These are phyloP conservation scores for Theileria parva DNA, from an alignment of 169 alveolate species.

Conservation along the genomic window DNA sequence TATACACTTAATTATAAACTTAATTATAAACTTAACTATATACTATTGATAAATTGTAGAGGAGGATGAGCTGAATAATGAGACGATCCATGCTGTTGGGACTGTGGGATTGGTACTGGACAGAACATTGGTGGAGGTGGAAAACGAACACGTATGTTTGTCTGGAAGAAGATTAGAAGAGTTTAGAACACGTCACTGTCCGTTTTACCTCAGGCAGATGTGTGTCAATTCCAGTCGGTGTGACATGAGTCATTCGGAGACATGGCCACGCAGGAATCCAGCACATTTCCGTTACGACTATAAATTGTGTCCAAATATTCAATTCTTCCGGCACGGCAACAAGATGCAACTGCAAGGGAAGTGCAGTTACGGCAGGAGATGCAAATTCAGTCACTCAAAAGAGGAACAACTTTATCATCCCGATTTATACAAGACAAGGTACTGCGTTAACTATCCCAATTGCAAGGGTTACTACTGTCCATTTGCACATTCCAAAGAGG, in stretches of 20 bases:
- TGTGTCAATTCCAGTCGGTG: constrained; percentile 55
- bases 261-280: constrained; percentile 69
- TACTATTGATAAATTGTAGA: background rate
- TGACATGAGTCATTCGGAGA: constrained; percentile 62
- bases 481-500: constrained; percentile 83
- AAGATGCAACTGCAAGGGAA: constrained; percentile 70
- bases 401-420: constrained; percentile 91
- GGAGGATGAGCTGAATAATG: background rate
- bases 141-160: constrained; percentile 51
- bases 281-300: constrained; percentile 46
- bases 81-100: background rate
- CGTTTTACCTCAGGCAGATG: constrained; percentile 34
- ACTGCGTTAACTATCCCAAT: constrained; percentile 78
- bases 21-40: too few species aligned
- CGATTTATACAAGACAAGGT: constrained; percentile 83
- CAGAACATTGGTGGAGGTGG: background rate
- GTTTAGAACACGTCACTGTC: constrained; percentile 64
- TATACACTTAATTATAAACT: too few species aligned
- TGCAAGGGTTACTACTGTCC: constrained; percentile 88
- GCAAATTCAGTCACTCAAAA: constrained; percentile 88
- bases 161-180: constrained; percentile 50
- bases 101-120: background rate
- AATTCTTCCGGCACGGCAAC: constrained; percentile 50
- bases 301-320: constrained; percentile 69
- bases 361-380: constrained; percentile 83